Base-by-base conservation (phyloP, 2,329 filamentous ascomycete species). In the Venturiaceae sp. region DNA sequence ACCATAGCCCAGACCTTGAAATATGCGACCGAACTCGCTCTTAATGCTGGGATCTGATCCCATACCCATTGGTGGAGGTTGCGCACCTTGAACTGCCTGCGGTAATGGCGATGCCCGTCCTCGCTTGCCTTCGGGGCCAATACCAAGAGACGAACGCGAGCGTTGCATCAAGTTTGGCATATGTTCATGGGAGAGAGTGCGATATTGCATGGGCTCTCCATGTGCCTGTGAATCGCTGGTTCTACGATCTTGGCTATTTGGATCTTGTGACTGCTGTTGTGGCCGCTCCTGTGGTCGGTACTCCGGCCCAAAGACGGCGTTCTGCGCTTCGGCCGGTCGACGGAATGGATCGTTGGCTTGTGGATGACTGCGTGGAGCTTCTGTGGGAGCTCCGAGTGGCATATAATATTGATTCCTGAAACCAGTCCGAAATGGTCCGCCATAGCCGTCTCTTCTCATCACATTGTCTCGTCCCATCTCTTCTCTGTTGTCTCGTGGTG, bases 11-110 rank as follows among this genome's bases (percentile, higher is more conserved):
- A 97, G 90, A n/a, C 92, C 92, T 19, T 90, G 90, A 73, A 96
- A 96, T 80, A 96, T 95, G 62, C 90, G 86, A 30, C 92, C 92
- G 69, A 96, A 92, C 69, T 96, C 92, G 68, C 86, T 95, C 77
- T 96, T 96, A 67, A 96, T 95, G 46, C 88, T 88, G 11, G 90
- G 88, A 69, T 96, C 91, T 16, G 86, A 88, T 14, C 85, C 83
- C 5, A 90, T 89, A 3, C 88, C 89, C 57, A 88, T 81, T 39
- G 88, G 82, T 65, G 91, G 88, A 16, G 86, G 84, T 69, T 96
- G 92, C 1, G 89, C 92, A 23, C 92, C 92, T 68, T 96, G 92
- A 0, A 96, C 92, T 23, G 92, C 92, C 71, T 96, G 92, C 1
- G 92, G 92, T 16, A 96, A 76, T 1, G 92, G 92, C 8, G 92